Evolutionary conservation across 345 rosid genomes (phyloP).

Genomic region (Sonneratia alba): DNA sequence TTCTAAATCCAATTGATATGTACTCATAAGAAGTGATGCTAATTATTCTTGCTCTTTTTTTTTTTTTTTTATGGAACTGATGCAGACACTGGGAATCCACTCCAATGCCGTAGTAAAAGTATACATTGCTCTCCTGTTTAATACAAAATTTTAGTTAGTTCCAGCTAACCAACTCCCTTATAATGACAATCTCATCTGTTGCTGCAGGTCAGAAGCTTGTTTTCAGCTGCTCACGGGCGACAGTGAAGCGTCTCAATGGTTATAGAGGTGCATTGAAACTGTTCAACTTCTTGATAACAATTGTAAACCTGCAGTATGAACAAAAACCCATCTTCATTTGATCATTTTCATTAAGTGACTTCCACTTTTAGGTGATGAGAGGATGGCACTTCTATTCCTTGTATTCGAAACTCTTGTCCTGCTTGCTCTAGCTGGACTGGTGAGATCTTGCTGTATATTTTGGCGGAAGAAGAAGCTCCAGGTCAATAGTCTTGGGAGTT

Average conservation of each 20-base stretch:
- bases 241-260: conserved; percentile 28
- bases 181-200: neutral
- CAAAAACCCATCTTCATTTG: neutral
- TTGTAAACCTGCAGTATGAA: neutral
- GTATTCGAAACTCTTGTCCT: conserved; percentile 52
- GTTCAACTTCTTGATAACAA: neutral
- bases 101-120: conserved; percentile 48
- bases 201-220: conserved; percentile 48
- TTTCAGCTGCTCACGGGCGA: conserved; percentile 54
- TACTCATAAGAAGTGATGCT: neutral
- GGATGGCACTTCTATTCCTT: conserved; percentile 43
- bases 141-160: neutral
- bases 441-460: conserved; percentile 68
- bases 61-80: conserved; percentile 14
- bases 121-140: conserved; percentile 2
- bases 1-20: neutral
- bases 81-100: conserved; percentile 52
- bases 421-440: conserved; percentile 43
- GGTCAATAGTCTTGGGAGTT: conserved; percentile 44
- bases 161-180: neutral
- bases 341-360: neutral
- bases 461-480: conserved; percentile 85
- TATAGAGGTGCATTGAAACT: conserved; percentile 36
- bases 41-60: neutral
- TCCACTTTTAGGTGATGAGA: conserved; percentile 41